These are phyloP conservation scores for Corinectria fuckeliana DNA, from an alignment of 2,329 filamentous ascomycete species.

Conservation along the genomic window DNA sequence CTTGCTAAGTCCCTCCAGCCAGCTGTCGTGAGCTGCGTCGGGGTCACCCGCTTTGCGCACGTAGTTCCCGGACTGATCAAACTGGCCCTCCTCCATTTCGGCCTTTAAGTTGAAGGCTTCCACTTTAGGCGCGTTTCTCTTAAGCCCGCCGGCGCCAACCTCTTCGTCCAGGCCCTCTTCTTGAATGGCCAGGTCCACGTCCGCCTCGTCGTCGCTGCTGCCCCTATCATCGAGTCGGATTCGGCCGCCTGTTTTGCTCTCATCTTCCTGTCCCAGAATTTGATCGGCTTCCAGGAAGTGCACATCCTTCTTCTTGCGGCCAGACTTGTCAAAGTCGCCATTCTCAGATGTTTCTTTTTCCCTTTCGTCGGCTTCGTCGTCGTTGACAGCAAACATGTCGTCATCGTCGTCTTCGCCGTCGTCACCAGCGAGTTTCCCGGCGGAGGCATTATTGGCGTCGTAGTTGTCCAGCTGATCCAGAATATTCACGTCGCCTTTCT, in stretches of 20 bases:
- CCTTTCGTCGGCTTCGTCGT: slow-evolving; percentile 63
- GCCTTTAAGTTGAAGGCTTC: slow-evolving; percentile 94
- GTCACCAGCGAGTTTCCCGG: slow-evolving; percentile 58
- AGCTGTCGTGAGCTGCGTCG: slow-evolving; percentile 88
- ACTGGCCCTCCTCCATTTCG: slow-evolving; percentile 91
- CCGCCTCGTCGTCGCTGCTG: slow-evolving; percentile 69
- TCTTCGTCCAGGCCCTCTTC: slow-evolving; percentile 86
- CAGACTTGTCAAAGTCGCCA: slow-evolving; percentile 43
- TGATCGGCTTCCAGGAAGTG: slow-evolving; percentile 63
- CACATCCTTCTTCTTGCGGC: slow-evolving; percentile 69
- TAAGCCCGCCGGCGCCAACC: slow-evolving; percentile 86
- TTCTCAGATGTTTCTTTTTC: slow-evolving; percentile 39
- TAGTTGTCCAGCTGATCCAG: slow-evolving; percentile 63
- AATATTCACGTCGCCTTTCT: slow-evolving; percentile 56
- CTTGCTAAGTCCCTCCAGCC: slow-evolving; percentile 91
- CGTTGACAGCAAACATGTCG: slow-evolving; percentile 80
- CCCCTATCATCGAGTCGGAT: slow-evolving; percentile 66
- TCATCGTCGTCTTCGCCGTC: slow-evolving; percentile 61
- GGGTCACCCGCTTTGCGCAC: slow-evolving; percentile 88
- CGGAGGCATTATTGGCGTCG: slow-evolving; percentile 50
- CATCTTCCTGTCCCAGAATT: slow-evolving; percentile 81
- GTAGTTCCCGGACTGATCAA: slow-evolving; percentile 91
- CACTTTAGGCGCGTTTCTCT: slow-evolving; percentile 90
- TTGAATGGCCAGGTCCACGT: slow-evolving; percentile 72
- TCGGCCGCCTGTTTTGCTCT: slow-evolving; percentile 76